Conservation (phyloP, 345 rosid species). For the Salix koriyanagi region DNA sequence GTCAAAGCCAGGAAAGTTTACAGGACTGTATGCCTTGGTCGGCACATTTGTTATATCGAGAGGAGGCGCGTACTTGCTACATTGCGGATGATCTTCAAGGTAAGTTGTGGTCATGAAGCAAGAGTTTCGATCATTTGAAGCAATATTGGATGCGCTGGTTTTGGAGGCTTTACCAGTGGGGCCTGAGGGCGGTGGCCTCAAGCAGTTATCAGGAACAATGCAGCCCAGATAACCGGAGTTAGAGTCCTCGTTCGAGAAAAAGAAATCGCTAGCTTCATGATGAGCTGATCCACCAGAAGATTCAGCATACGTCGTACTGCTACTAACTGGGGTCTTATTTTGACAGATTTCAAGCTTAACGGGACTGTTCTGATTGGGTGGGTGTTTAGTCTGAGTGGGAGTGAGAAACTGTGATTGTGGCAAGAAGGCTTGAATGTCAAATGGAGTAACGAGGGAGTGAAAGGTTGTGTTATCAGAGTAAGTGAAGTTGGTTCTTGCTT, state of each 20-base stretch:
- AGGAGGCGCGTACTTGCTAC: slow-evolving; percentile 11
- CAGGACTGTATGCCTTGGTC: not conserved
- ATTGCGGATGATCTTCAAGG: slow-evolving; percentile 13
- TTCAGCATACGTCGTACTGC: slow-evolving; percentile 28
- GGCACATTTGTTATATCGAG: not conserved
- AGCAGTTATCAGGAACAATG: slow-evolving; percentile 88
- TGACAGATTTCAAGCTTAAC: slow-evolving; percentile 26
- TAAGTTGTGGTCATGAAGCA: slow-evolving; percentile 8
- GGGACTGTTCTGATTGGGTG: slow-evolving; percentile 7
- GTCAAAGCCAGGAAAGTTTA: slow-evolving; percentile 18
- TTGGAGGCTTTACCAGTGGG: slow-evolving; percentile 10
- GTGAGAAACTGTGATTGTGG: slow-evolving; percentile 30
- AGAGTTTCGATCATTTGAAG: slow-evolving; percentile 17
- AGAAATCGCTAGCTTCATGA: slow-evolving; percentile 32
- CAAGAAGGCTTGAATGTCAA: slow-evolving; percentile 46
- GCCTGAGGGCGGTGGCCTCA: slow-evolving; percentile 58
- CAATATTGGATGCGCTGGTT: not conserved
- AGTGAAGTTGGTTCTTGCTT: slow-evolving; percentile 83
- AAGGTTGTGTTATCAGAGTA: slow-evolving; percentile 47
- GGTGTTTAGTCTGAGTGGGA: slow-evolving; percentile 8
- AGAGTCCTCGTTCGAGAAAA: slow-evolving; percentile 34
- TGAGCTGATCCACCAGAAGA: slow-evolving; percentile 34
- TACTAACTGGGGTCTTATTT: not conserved
- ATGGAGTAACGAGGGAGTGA: slow-evolving; percentile 47
- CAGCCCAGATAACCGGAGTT: slow-evolving; percentile 92